Evolutionary conservation across 345 rosid species (phyloP).

Genomic region (Euphorbia tirucalli): DNA sequence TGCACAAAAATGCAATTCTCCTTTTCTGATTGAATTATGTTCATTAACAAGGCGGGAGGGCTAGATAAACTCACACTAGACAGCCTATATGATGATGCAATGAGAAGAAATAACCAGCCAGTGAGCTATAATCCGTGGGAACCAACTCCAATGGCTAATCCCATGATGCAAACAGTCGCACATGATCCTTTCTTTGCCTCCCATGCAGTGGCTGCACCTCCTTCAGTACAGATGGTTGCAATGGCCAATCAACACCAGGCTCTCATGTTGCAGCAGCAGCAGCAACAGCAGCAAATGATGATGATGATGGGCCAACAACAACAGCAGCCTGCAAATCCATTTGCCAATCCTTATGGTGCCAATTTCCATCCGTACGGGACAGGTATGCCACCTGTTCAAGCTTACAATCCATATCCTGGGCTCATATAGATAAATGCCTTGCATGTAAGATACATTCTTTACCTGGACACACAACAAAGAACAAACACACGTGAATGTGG

Average conservation of each 20-base stretch:
- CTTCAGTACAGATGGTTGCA: constrained; percentile 65
- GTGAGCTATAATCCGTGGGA: constrained; percentile 91
- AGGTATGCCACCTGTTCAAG: constrained; percentile 52
- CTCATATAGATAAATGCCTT: constrained; percentile 28
- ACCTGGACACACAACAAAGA: constrained; percentile 8
- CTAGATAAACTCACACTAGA: constrained; percentile 86
- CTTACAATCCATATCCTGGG: constrained; percentile 60
- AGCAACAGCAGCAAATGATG: constrained; percentile 66
- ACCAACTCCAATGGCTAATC: constrained; percentile 38
- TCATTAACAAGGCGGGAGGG: constrained; percentile 72
- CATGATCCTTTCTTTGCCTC: constrained; percentile 65
- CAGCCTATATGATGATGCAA: constrained; percentile 95
- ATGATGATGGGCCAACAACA: constrained; percentile 65
- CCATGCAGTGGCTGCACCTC: constrained; percentile 50
- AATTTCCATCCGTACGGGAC: constrained; percentile 47
- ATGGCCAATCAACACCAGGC: constrained; percentile 73
- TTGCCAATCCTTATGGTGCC: constrained; percentile 46
- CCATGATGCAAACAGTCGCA: constrained; percentile 55
- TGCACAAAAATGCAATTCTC: background rate
- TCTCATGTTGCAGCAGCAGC: constrained; percentile 58
- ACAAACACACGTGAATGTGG: background rate
- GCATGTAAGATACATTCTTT: constrained; percentile 13
- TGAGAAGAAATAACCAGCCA: constrained; percentile 69
- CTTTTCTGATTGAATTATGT: constrained; percentile 6
- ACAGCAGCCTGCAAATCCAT: constrained; percentile 53